Evolutionary conservation across 2,329 filamentous ascomycete genomes (phyloP), one percentile per base, ranked within the genome.

Genomic region (Diaporthe longicolla): DNA sequence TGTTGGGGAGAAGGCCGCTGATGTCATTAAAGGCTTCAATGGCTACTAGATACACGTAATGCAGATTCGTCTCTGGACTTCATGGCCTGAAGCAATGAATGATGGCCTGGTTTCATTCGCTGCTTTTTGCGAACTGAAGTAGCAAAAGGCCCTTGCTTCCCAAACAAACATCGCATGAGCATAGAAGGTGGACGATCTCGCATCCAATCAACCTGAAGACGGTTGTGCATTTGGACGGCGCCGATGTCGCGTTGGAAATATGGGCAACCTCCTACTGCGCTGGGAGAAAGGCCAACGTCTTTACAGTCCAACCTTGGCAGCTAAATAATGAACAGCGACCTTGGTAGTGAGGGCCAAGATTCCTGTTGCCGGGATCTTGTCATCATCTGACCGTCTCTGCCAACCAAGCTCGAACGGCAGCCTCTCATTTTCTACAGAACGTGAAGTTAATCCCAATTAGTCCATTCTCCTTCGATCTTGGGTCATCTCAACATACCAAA

Each of bases 1-100:
- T 8, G 65, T 74, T 24, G 73, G 63, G 8, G 73, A 74, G 24
- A 74, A 73, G 57, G 73, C 73, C 24, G 73, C 73, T 35, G 63
- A 74, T 26, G 29, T 74, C 5, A 40, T 74, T 9, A 61, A 61
- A 17, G 68, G 45, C 24, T 48, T 52, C 17, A 11, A 26, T 1
- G 32, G 21, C 45, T 19, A 35, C 15, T 35, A 52, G 61, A 50
- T 66, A 35, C 13, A 10, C 7, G 7, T 13, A 24, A 57, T 21
- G 21, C 19, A 11, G 8, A 57, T 4, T 35, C 13, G 15, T 29
- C 17, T 29, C 6, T 11, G 24, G 24, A 26, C 24, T 54, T 54
- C 24, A 17, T 54, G 15, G 5, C n/a, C 10, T 29, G 15, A 13
- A 26, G 4, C 13, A 54, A 26, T 17, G 26, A 26, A 40, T 15